Conservation (phyloP, 2,329 filamentous ascomycete genomes). For the Clonostachys rhizophaga region DNA sequence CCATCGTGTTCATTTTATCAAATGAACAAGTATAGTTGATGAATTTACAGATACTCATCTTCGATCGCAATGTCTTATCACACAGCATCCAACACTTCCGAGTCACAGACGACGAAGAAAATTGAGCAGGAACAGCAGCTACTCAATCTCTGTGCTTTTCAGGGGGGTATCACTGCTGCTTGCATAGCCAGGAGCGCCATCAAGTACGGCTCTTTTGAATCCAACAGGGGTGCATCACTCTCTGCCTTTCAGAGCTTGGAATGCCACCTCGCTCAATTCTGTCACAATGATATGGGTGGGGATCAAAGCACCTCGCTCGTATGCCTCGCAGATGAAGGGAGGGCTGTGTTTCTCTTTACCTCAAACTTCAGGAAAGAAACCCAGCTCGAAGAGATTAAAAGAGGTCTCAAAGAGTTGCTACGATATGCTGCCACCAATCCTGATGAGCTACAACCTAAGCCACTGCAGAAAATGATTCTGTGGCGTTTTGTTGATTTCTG, state of each 20-base stretch:
- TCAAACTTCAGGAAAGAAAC: conserved; percentile 4
- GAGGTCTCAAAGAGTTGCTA: conserved; percentile 3
- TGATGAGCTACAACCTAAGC: neutral
- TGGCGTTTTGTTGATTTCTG: conserved; percentile 4
- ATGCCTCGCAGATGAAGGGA: conserved; percentile 1
- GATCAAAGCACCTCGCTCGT: conserved; percentile 5
- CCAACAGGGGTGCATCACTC: neutral
- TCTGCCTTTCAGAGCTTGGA: conserved; percentile 4
- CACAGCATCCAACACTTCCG: too few relatives aligned
- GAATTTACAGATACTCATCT: too few relatives aligned
- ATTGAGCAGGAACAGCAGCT: neutral
- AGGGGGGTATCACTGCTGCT: conserved; percentile 1
- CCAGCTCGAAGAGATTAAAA: conserved; percentile 3
- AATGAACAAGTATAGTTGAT: too few relatives aligned
- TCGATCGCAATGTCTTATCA: too few relatives aligned
- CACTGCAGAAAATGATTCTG: conserved; percentile 6
- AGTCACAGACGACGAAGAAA: too few relatives aligned
- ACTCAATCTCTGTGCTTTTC: conserved; percentile 1
- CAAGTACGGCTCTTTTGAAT: conserved; percentile 6
- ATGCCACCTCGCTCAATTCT: conserved; percentile 8
- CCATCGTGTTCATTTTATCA: too few relatives aligned
- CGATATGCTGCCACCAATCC: conserved; percentile 6
- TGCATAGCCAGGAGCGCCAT: conserved; percentile 1
- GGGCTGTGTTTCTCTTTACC: conserved; percentile 4
- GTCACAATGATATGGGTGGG: conserved; percentile 4